Evolutionary conservation across 1,139 yeast species (phyloP).

Genomic region (Suhomyces bolitotheri): DNA sequence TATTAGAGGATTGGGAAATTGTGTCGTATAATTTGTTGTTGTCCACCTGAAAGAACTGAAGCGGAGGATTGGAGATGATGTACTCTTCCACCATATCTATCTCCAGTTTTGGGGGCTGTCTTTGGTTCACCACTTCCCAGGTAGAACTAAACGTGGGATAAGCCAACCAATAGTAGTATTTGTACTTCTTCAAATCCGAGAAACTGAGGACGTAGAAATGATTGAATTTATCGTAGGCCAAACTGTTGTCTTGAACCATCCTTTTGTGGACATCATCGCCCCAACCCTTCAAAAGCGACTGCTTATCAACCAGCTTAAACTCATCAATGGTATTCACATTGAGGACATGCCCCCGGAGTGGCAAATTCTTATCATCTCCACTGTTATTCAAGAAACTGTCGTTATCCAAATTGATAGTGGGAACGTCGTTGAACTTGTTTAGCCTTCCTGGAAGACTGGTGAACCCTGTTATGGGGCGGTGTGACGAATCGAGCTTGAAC

Average conservation of each 20-base stretch:
- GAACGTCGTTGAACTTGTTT: slow-evolving; percentile 45
- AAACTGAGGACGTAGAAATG: slow-evolving; percentile 65
- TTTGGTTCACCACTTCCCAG: slow-evolving; percentile 31
- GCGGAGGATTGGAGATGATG: background rate
- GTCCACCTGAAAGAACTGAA: slow-evolving; percentile 18
- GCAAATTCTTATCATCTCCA: slow-evolving; percentile 22
- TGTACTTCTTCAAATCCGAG: slow-evolving; percentile 86
- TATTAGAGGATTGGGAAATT: slow-evolving; percentile 8
- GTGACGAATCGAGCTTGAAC: slow-evolving; percentile 58
- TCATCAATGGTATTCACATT: slow-evolving; percentile 86
- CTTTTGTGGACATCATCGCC: slow-evolving; percentile 32
- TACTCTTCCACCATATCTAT: slow-evolving; percentile 1
- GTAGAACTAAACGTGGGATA: slow-evolving; percentile 61
- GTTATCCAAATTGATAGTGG: slow-evolving; percentile 39
- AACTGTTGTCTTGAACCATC: slow-evolving; percentile 11
- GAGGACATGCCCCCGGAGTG: slow-evolving; percentile 32
- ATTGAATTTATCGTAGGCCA: slow-evolving; percentile 22
- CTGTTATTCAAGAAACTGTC: slow-evolving; percentile 44
- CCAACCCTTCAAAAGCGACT: slow-evolving; percentile 49
- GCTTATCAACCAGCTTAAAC: slow-evolving; percentile 69
- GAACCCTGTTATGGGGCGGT: slow-evolving; percentile 41
- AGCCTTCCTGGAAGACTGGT: slow-evolving; percentile 32
- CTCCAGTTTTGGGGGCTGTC: background rate
- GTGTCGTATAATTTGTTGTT: slow-evolving; percentile 3
- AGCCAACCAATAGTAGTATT: slow-evolving; percentile 87